Base-by-base conservation (phyloP, 805 yeast genomes). In the Maudiozyma saulgeensis region DNA sequence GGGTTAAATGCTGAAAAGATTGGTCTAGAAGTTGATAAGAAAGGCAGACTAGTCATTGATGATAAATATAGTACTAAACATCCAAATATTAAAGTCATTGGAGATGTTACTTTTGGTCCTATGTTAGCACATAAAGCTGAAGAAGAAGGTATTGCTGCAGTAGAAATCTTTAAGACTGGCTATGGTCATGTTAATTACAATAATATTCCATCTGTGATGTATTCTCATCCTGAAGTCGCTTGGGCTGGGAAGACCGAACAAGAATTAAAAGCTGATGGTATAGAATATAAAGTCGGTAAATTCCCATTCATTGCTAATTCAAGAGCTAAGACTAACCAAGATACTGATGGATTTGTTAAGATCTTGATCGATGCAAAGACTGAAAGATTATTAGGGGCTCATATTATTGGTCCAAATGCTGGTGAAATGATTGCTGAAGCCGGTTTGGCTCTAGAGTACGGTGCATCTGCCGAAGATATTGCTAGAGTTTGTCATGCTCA, bases 101-200 rank as follows among this genome's bases (percentile, higher is more conserved):
- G 99, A 71, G 99, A 93, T 67, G 97, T 84, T 49, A 93, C 99
- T 41, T 93, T 87, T 63, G 99, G 99, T 61, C 91, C 96, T 62
- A 93, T 93, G 99, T 80, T 93, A 73, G 99, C 99, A 56, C 99
- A 93, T 80, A 93, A 93, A 79, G 99, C 99, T 55, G 99, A 93
- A 78, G 99, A 93, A 71, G 99, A 93, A 78, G 99, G 96, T 73
- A 84, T 93, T 60, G 99, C 99, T 51, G 98, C 96, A 58, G 98
- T 79, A 57, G 99, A 93, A 75, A 87, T 81, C 76, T 80, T 93
- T 69, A 88, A 88, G 77, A 72, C 72, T 59, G 99, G 98, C 57
- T 86, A 85, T 67, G 99, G 99, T 52, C 99, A 93, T 69, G 98
- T 93, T 59, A 93, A 93, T 82, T 93, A 93, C 74, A 95, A 83